Percentiles rank a stretch among this genome's conserved stretches.
These are phyloP conservation scores for Fusarium duplospermum DNA, from an alignment of 2,329 filamentous ascomycete species.

Conservation along the genomic window DNA sequence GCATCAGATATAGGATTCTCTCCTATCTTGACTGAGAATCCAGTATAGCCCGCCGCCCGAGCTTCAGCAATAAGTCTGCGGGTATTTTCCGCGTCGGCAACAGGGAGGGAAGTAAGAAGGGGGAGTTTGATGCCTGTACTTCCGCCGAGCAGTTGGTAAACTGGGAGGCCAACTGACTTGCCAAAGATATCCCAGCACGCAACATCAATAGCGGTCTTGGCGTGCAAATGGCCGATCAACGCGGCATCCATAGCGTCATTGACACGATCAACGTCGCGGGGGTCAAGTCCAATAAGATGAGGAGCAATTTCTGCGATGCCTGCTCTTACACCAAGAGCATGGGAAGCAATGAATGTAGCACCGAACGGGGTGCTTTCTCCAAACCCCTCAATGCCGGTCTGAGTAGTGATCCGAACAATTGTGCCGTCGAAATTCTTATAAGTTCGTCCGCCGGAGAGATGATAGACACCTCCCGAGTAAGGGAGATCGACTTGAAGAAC, in stretches of 20 bases:
- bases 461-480: neutral
- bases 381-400: neutral
- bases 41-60: neutral
- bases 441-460: neutral
- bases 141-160: neutral
- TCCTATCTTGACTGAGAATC: neutral
- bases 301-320: neutral
- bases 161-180: neutral
- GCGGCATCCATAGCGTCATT: neutral
- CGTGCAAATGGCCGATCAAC: neutral
- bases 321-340: neutral
- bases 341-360: neutral
- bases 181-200: neutral
- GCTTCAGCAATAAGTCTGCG: neutral
- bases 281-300: neutral
- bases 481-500: neutral
- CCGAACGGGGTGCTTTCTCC: neutral
- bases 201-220: neutral
- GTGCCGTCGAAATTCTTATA: neutral
- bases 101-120: neutral
- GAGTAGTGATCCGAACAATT: neutral
- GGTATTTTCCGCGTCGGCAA: neutral
- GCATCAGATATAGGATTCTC: neutral
- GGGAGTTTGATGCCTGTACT: neutral
- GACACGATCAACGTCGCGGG: neutral